A percentile compares a stretch with the other conserved stretches of the same genome.
These are phyloP conservation scores for Cyberlindnera xylosilytica DNA, from an alignment of 805 yeast genomes.

Conservation along the genomic window DNA sequence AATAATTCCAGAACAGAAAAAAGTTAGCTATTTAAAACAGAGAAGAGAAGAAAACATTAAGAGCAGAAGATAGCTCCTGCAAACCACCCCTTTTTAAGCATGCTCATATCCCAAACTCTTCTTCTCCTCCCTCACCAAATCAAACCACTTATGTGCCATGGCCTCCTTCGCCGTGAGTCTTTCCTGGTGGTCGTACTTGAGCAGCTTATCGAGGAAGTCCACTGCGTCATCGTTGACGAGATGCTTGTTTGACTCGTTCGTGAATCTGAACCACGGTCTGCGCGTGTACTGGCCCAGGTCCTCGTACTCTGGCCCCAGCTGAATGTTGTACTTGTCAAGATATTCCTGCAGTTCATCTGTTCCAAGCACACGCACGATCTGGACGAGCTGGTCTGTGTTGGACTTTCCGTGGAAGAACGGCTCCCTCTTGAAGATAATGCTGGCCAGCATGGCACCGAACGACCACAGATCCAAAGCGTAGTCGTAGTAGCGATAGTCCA, in stretches of 20 bases:
- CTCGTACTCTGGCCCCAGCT: constrained; percentile 75
- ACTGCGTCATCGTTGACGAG: constrained; percentile 53
- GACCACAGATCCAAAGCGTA: constrained; percentile 91
- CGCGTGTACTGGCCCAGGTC: constrained; percentile 64
- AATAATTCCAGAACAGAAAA: no score
- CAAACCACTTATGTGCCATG: constrained; percentile 71
- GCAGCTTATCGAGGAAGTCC: constrained; percentile 68
- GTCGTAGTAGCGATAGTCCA: constrained; percentile 80
- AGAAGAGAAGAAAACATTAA: no score
- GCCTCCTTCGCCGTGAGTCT: constrained; percentile 89
- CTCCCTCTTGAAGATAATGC: constrained; percentile 83
- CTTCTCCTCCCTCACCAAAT: constrained; percentile 25
- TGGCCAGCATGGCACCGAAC: constrained; percentile 86
- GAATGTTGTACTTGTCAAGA: constrained; percentile 64
- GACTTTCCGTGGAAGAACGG: constrained; percentile 93
- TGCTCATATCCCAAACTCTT: constrained; percentile 1
- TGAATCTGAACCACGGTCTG: constrained; percentile 64
- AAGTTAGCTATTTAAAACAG: no score
- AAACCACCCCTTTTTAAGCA: not conserved
- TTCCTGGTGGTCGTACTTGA: constrained; percentile 83
- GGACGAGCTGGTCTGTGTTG: constrained; percentile 87
- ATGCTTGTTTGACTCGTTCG: constrained; percentile 50
- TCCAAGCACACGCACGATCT: constrained; percentile 84
- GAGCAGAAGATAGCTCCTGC: no score
- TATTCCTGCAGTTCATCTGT: constrained; percentile 71